Conservation (phyloP, 768 basidiomycete species). For the Lactifluus hygrophoroides region DNA sequence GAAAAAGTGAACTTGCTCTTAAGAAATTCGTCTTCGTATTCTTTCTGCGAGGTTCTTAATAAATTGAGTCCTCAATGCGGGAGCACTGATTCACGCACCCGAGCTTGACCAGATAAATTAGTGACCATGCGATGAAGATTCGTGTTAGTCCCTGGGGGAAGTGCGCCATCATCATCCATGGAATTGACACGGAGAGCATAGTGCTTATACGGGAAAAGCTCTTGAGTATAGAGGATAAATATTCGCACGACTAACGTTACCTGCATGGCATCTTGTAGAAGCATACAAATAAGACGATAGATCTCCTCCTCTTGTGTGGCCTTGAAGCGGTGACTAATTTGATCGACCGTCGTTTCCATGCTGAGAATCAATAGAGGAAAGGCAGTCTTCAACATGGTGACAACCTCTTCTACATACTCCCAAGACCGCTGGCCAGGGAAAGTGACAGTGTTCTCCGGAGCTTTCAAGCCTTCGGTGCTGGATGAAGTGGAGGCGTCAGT, state of each 20-base stretch:
- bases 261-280: conserved; percentile 80
- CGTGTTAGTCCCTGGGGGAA: conserved; percentile 44
- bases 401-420: conserved; percentile 90
- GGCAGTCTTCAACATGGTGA: conserved; percentile 88
- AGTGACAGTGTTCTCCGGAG: conserved; percentile 23
- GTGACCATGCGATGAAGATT: conserved; percentile 52
- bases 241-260: conserved; percentile 31
- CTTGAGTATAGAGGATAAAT: neutral
- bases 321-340: conserved; percentile 85
- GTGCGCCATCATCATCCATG: conserved; percentile 59
- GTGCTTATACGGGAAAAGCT: conserved; percentile 35
- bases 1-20: conserved; percentile 66
- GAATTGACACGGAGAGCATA: conserved; percentile 59
- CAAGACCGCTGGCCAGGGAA: conserved; percentile 57
- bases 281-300: conserved; percentile 81
- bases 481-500: conserved; percentile 7
- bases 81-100: conserved; percentile 35
- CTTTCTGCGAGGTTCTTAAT: conserved; percentile 42
- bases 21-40: conserved; percentile 89
- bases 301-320: conserved; percentile 86
- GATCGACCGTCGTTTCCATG: conserved; percentile 95
- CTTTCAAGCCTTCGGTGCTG: conserved; percentile 18
- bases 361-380: conserved; percentile 93
- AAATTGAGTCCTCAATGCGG: neutral
- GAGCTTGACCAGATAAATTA: conserved; percentile 48